Base-by-base conservation (phyloP, 1,284 basidiomycete genomes). In the Tilletia walkeri region DNA sequence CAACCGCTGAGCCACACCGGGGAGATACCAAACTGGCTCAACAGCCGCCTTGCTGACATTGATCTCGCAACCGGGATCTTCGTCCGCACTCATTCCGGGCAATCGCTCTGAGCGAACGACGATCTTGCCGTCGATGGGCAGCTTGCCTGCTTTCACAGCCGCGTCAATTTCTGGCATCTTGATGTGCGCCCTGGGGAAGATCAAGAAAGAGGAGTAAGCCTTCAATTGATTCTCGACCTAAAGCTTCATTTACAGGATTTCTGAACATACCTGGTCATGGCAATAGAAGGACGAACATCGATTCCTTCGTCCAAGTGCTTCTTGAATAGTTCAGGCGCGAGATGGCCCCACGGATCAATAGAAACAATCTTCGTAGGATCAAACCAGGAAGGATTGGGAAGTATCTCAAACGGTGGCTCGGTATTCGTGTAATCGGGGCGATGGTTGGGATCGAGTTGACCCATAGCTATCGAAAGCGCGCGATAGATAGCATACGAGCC, bases 401-500 rank as follows among this genome's bases (percentile, higher is more conserved):
- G 90, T 73, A 97, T 90, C 9, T 88, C 86, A 45, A 97, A 89
- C 0, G 94, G 92, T 0, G 95, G 95, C 84, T 96, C 91, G 0
- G 95, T 97, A 84, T 91, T 88, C 69, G 88, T 88, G 84, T 92
- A 94, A 74, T 84, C 83, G 7, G 84, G 84, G 1, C 82, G 77
- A 71, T 85, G 84, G 34, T 90, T 88, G 0, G 93, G 92, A 61
- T 90, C 87, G 70, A 98, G 89, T 38, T 92, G 89, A 66, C 93
- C 93, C 88, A 95, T 92, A 10, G 76, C 75, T 79, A 95, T 92
- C 10, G 92, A 89, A 12, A 98, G 88, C 0, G 95, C 93, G 59
- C 93, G 90, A 85, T 97, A 98, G 85, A 97, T 93, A 10, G 92
- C 94, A 85, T 98, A 98, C 1, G 91, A 92, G 12, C 94, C 95